Evolutionary conservation across 2,329 filamentous ascomycete species (phyloP).

Genomic region (Huntiella savannae): DNA sequence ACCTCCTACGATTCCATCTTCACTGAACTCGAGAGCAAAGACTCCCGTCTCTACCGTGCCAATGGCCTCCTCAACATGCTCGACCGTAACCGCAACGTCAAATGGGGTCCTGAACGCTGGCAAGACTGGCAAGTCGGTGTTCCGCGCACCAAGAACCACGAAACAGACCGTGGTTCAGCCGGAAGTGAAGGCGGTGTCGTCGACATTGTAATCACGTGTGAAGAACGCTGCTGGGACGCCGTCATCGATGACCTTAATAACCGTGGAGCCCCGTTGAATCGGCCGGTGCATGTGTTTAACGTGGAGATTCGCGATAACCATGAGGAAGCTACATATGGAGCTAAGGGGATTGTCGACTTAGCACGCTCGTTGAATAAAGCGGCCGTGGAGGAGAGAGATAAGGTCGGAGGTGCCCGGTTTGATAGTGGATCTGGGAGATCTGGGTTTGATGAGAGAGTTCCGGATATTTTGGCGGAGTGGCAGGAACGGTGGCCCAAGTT

Average conservation of each 20-base stretch:
- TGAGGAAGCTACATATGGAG: conserved; percentile 82
- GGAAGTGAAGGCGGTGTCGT: conserved; percentile 81
- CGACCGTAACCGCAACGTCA: conserved; percentile 74
- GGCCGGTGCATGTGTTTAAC: conserved; percentile 93
- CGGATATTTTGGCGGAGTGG: conserved; percentile 80
- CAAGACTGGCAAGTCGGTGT: conserved; percentile 89
- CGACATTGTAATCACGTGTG: conserved; percentile 90
- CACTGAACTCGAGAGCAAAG: conserved; percentile 71
- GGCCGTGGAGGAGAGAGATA: conserved; percentile 56
- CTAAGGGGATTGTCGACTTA: conserved; percentile 78
- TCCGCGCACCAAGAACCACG: conserved; percentile 52
- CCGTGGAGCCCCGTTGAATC: conserved; percentile 69
- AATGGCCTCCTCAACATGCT: conserved; percentile 96
- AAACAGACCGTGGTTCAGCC: conserved; percentile 53
- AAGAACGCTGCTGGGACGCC: conserved; percentile 95
- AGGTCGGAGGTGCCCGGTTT: conserved; percentile 45
- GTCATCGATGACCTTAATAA: conserved; percentile 85
- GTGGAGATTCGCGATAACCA: conserved; percentile 98
- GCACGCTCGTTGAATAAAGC: conserved; percentile 68
- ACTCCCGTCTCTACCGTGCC: conserved; percentile 67
- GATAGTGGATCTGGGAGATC: conserved; percentile 49
- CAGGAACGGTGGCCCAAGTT: conserved; percentile 87
- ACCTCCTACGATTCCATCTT: conserved; percentile 93
- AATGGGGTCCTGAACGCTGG: conserved; percentile 92
- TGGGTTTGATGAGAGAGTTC: conserved; percentile 82